A percentile compares a stretch with the other conserved stretches of the same genome.
Conservation (phyloP, 768 basidiomycete genomes). For the Boletus coccyginus region DNA sequence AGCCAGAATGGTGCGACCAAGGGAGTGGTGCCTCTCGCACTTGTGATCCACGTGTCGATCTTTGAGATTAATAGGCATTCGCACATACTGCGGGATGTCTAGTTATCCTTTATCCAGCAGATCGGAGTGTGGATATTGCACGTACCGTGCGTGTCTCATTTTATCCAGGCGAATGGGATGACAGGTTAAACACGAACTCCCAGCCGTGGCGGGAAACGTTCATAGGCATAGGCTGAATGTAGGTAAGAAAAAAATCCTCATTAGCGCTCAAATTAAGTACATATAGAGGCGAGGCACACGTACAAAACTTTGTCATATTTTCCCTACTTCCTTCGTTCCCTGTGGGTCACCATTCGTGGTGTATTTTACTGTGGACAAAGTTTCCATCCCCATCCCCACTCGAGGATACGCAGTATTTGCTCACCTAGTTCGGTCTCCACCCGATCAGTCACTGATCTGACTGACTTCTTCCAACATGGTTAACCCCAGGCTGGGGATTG, state of each 20-base stretch:
- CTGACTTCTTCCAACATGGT: background rate
- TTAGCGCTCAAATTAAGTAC: background rate
- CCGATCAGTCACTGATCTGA: background rate
- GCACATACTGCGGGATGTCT: background rate
- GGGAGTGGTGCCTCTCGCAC: background rate
- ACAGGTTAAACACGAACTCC: background rate
- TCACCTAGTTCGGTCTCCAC: background rate
- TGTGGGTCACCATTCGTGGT: too few relatives aligned
- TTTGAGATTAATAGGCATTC: background rate
- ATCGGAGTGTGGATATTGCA: background rate
- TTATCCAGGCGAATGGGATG: background rate
- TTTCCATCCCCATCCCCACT: too few relatives aligned
- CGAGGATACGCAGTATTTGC: background rate
- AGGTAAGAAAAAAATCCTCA: conserved; percentile 3
- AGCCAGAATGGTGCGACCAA: background rate
- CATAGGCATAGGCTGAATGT: background rate
- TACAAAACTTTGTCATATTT: background rate
- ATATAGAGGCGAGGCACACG: background rate
- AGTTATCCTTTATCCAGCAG: background rate
- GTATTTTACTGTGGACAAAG: background rate
- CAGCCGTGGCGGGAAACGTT: background rate
- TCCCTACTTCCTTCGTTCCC: too few relatives aligned
- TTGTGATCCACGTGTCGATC: background rate
- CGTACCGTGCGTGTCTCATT: background rate
- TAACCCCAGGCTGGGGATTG: too few relatives aligned